A percentile compares a stretch with the other conserved stretches of the same genome.
phyloP scores from a whole-genome alignment of 2,329 filamentous ascomycete genomes.

The Cercospora canescens region DNA sequence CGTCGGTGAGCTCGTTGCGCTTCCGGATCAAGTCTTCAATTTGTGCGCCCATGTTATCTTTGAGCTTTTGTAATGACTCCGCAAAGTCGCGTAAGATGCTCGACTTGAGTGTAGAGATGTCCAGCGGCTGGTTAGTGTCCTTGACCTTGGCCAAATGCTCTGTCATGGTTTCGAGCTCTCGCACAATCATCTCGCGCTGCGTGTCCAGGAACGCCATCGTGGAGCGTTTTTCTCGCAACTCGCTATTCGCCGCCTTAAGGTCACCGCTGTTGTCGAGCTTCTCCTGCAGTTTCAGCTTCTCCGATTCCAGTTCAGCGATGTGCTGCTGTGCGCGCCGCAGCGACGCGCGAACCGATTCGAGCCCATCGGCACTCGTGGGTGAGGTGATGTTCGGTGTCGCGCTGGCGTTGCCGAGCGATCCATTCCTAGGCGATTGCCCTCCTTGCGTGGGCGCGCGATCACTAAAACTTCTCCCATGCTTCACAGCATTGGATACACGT shows the following conservation, averaged over 20 bases:
- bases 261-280: constrained; percentile 59
- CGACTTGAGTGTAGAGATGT: constrained; percentile 69
- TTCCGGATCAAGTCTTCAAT: constrained; percentile 91
- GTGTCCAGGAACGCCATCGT: constrained; percentile 94
- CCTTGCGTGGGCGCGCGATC: constrained; percentile 46
- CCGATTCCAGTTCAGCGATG: constrained; percentile 82
- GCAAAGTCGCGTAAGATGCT: constrained; percentile 64
- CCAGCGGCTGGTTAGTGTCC: constrained; percentile 75
- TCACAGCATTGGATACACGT: constrained; percentile 88
- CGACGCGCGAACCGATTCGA: constrained; percentile 24
- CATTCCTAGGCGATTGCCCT: constrained; percentile 39
- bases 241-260: constrained; percentile 79
- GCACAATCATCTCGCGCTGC: constrained; percentile 92
- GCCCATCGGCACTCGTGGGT: constrained; percentile 21
- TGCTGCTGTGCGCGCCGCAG: constrained; percentile 25
- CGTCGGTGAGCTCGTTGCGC: constrained; percentile 78
- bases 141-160: constrained; percentile 87
- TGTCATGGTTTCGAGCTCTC: constrained; percentile 84
- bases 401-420: constrained; percentile 37
- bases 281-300: constrained; percentile 60
- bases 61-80: constrained; percentile 65
- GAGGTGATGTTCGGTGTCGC: constrained; percentile 24
- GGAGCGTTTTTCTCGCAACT: constrained; percentile 87
- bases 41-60: constrained; percentile 72
- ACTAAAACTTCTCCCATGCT: constrained; percentile 87